Base-by-base conservation (phyloP, 148 eudicot genomes). In the Vaccinium darrowii region DNA sequence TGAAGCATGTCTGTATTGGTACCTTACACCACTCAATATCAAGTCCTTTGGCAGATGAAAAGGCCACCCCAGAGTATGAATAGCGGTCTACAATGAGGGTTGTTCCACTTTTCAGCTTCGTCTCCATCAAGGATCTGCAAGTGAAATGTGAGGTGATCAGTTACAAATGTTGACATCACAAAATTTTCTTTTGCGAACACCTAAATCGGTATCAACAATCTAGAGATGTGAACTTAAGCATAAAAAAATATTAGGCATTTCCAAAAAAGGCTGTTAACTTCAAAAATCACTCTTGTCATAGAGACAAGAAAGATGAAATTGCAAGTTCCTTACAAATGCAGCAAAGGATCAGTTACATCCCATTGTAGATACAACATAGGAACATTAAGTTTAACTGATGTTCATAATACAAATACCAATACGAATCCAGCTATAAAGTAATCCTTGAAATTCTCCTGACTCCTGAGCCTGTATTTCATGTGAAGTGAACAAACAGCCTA, bases 41-140 rank as follows among this genome's bases (percentile, higher is more conserved):
- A 79, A 97, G 93, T 84, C 99, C 99, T 90, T 97, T 97, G 58
- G 99, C 99, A 86, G 98, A 90, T 12, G 99, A 95, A 88, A 95
- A 97, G 4, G 98, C 99, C 82, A 97, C 98, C 83, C 99, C 98
- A n/a, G 99, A 97, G 86, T 92, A 94, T n/a, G 99, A 94, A 90
- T 97, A 97, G n/a, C 99, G 98, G 89, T 97, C 99, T 47, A 97
- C 93, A 23, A 95, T 89, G 30, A 97, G 94, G n/a, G 96, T 92
- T 9, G 91, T 95, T 82, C 96, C 96, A 88, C 93, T 88, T 87
- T 86, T 95, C 88, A 97, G 90, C 92, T 94, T 94, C 14, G 88
- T 90, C 88, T 95, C 94, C 98, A 97, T 97, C 82, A 91, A 83
- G 60, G 93, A 89, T 88, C 98, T 96, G 90, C 73, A 87, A 82